Percentiles rank a stretch among this genome's conserved stretches.
Evolutionary conservation across 1,284 basidiomycete species (phyloP).

Genomic region (Cutaneotrichosporon dermatis): DNA sequence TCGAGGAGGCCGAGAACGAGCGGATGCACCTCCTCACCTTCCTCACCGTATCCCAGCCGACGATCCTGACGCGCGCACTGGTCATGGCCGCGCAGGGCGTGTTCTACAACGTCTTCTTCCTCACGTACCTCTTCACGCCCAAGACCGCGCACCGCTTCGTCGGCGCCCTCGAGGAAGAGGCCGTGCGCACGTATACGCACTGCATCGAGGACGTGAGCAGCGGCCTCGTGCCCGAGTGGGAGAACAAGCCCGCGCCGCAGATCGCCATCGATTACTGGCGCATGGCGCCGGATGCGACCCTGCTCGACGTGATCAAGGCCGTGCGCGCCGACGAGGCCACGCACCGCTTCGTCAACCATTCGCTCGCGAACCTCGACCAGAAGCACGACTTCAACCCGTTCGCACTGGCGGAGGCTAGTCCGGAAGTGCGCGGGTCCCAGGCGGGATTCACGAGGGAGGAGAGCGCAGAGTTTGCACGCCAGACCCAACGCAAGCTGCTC

Average conservation of each 20-base stretch:
- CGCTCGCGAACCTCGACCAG: conserved; percentile 74
- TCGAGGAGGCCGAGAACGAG: conserved; percentile 94
- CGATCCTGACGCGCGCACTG: conserved; percentile 69
- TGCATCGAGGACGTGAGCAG: conserved; percentile 77
- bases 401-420: conserved; percentile 77
- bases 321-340: conserved; percentile 90
- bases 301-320: conserved; percentile 83
- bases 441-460: conserved; percentile 71
- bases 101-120: conserved; percentile 86
- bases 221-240: conserved; percentile 85
- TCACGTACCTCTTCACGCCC: conserved; percentile 78
- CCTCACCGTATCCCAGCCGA: conserved; percentile 76
- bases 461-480: conserved; percentile 54
- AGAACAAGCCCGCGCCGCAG: conserved; percentile 64
- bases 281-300: conserved; percentile 63
- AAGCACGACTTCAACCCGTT: conserved; percentile 83
- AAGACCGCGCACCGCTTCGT: conserved; percentile 88
- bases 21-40: conserved; percentile 92
- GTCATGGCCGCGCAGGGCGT: conserved; percentile 80
- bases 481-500: conserved; percentile 41
- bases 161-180: conserved; percentile 91
- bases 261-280: conserved; percentile 97
- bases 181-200: conserved; percentile 79
- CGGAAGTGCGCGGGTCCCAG: conserved; percentile 69
- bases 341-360: conserved; percentile 90